Base-by-base conservation (phyloP, 164 flowering plant species). In the Berberis vulgaris region DNA sequence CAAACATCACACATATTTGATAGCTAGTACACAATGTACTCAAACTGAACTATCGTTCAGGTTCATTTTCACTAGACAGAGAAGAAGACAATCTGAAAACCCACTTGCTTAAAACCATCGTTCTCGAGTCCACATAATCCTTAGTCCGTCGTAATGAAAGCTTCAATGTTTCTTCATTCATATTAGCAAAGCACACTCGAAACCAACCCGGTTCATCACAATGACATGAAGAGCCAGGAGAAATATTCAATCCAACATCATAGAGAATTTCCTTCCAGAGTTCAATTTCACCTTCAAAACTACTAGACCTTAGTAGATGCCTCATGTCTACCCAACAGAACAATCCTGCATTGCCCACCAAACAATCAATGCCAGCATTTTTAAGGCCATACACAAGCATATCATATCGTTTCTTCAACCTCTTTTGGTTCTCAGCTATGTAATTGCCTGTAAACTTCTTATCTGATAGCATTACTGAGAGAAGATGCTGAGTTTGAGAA, bases 141-240 rank as follows among this genome's bases (percentile, higher is more conserved):
- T 77, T 76, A 7, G 90, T 62, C 3, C 97, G 63, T 47, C 67
- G 59, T 73, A 93, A 69, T 38, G 97, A 77, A 8, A 84, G 57
- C n/a, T 78, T 60, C 7, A 93, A 67, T 0, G 89, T 82, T 3
- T 83, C 80, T 53, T 87, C 81, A 1, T 86, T 73, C 88, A 93
- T 81, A 72, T 90, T 90, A 0, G 98, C 96, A 61, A 90, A 93
- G 71, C 98, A 93, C 0, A 88, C 78, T 2, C 98, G 75, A 49
- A 90, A 88, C 98, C 98, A 93, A 0, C 98, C 98, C 0, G 97
- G 97, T 64, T 93, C 97, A 6, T 69, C 41, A 71, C 98, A 93
- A 69, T 93, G 98, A 61, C 87, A 93, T 0, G 98, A 86, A 0
- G 91, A 75, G 0, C 98, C 97, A 0, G 98, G 96, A 0, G 98